Percentiles rank a stretch among this genome's conserved stretches.
These are phyloP conservation scores for Sclerotinia minor DNA, from an alignment of 2,329 filamentous ascomycete genomes.

Conservation along the genomic window DNA sequence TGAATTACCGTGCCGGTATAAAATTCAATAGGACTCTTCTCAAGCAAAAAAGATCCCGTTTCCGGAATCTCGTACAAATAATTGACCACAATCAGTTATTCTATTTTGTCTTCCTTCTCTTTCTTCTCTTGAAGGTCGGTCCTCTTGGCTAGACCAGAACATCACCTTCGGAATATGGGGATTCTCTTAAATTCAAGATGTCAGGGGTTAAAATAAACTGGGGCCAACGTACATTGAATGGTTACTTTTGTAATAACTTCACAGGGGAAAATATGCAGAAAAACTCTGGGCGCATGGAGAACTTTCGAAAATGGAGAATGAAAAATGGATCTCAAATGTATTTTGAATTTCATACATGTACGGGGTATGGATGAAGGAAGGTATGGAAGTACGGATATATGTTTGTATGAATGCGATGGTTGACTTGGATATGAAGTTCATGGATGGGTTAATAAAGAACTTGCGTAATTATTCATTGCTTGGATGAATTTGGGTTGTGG, in stretches of 20 bases:
- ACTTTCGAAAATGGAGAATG: neutral
- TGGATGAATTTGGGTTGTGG: neutral
- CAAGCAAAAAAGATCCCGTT: neutral
- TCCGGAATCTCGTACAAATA: neutral
- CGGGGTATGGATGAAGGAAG: too few species aligned
- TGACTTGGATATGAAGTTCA: neutral
- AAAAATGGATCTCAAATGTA: neutral
- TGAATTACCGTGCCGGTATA: neutral
- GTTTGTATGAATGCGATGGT: too few species aligned
- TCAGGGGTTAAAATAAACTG: neutral
- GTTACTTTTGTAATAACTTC: neutral
- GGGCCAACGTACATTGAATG: neutral
- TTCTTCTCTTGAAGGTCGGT: neutral
- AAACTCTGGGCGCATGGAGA: conserved; percentile 12
- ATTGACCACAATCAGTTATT: neutral
- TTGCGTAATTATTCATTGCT: neutral
- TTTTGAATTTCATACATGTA: too few species aligned
- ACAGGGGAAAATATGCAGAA: conserved; percentile 7
- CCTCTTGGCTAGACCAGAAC: conserved; percentile 10
- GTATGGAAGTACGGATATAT: too few species aligned
- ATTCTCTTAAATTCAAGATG: neutral
- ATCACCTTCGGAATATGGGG: neutral
- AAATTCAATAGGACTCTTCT: neutral
- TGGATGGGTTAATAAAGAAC: neutral
- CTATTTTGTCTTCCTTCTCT: neutral